Evolutionary conservation across 257 asterid species (phyloP).

Genomic region (Anisodus tanguticus): DNA sequence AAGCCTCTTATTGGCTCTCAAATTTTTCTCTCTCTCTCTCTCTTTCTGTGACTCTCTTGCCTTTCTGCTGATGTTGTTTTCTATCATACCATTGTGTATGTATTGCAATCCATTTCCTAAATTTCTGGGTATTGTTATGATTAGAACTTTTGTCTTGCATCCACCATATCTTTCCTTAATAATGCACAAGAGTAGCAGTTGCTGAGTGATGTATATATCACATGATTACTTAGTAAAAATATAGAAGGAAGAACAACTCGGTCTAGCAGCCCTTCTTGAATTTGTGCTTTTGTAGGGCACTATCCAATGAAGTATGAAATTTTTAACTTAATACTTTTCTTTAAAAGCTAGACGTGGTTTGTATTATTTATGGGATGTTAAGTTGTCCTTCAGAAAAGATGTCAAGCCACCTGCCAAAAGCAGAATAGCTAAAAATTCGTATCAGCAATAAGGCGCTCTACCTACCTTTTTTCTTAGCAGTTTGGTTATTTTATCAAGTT

Average conservation of each 20-base stretch:
- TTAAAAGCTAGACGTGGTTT: neutral
- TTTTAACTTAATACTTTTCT: neutral
- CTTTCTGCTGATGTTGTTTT: slow-evolving; percentile 19
- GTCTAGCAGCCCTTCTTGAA: neutral
- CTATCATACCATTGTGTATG: neutral
- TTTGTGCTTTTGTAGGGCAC: slow-evolving; percentile 2
- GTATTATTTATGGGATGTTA: neutral
- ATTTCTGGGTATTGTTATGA: slow-evolving; percentile 1
- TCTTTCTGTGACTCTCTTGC: neutral
- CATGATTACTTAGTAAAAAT: neutral
- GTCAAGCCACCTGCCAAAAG: neutral
- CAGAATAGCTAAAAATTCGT: neutral
- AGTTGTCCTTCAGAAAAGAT: neutral
- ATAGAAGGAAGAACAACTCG: slow-evolving; percentile 2
- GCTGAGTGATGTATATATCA: neutral
- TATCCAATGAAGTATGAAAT: neutral
- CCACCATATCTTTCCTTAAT: neutral
- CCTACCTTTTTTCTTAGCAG: neutral
- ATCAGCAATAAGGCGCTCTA: neutral
- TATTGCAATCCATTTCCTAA: slow-evolving; percentile 1
- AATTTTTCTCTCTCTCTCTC: neutral
- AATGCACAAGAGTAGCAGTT: slow-evolving; percentile 8
- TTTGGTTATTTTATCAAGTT: neutral
- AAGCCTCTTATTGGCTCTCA: neutral
- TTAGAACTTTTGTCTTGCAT: slow-evolving; percentile 10